These are phyloP conservation scores for Termitomyces sp. DNA, from an alignment of 768 basidiomycete species.

Conservation along the genomic window DNA sequence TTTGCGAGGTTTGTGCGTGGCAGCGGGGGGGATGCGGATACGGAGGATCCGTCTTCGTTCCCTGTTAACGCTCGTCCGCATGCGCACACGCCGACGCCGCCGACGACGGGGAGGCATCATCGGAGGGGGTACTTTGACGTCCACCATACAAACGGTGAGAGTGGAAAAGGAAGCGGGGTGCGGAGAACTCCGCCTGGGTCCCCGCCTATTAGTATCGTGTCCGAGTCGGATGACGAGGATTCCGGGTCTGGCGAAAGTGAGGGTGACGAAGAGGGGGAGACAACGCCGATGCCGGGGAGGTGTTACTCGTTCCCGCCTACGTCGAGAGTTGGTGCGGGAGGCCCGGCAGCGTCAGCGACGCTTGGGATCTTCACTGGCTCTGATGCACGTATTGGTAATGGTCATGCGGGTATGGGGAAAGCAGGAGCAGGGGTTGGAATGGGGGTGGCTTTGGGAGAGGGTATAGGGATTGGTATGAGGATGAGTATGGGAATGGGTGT, in stretches of 20 bases:
- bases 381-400: not conserved
- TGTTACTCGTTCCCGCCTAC: conserved; percentile 31
- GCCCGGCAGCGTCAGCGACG: not conserved
- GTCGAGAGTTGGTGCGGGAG: not conserved
- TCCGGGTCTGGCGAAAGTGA: not conserved
- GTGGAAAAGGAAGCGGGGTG: conserved; percentile 14
- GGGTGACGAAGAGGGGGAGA: conserved; percentile 10
- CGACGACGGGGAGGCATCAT: conserved; percentile 38
- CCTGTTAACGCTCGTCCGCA: conserved; percentile 4
- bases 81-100: not conserved
- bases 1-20: not conserved
- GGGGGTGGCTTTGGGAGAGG: not conserved
- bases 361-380: not conserved
- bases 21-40: conserved; percentile 6
- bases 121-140: conserved; percentile 46
- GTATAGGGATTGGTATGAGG: not conserved
- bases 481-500: not conserved
- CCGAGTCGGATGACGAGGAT: not conserved
- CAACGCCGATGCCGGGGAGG: conserved; percentile 22
- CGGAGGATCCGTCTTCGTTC: conserved; percentile 24
- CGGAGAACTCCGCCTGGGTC: conserved; percentile 47
- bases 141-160: not conserved
- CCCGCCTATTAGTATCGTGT: conserved; percentile 22
- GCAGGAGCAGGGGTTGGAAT: not conserved
- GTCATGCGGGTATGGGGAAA: not conserved